Percentiles rank a stretch among this genome's conserved stretches.
Conservation (phyloP, 2,329 filamentous ascomycete species). For the Fusarium sp. region DNA sequence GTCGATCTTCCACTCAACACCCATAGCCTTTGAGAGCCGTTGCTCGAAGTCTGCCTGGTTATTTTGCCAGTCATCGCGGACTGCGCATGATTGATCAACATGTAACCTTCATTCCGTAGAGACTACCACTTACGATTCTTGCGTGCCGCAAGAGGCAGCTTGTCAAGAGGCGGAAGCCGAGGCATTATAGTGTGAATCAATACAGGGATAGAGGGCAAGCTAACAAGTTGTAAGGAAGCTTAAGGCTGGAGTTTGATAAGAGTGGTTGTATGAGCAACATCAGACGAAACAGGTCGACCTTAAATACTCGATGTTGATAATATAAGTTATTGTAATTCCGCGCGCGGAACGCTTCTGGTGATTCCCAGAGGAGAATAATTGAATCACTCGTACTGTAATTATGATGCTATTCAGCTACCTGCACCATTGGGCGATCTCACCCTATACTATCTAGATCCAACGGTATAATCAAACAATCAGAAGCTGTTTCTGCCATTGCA, state of each 20-base stretch:
- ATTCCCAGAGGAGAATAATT: too few relatives aligned
- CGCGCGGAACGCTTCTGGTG: rapidly evolving
- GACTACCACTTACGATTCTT: background rate
- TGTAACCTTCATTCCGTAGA: rapidly evolving
- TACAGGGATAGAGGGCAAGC: rapidly evolving
- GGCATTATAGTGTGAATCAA: rapidly evolving
- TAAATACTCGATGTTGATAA: rapidly evolving
- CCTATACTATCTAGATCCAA: background rate
- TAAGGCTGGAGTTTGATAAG: too few relatives aligned
- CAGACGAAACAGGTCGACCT: rapidly evolving
- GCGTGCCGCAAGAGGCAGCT: background rate
- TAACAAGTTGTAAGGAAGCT: too few relatives aligned
- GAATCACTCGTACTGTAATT: too few relatives aligned
- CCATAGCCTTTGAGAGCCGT: background rate
- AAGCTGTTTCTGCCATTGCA: background rate
- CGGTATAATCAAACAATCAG: rapidly evolving
- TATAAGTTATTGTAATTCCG: background rate
- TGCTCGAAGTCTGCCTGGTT: background rate
- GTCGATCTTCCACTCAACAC: background rate
- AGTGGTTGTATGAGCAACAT: too few relatives aligned
- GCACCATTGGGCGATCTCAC: background rate
- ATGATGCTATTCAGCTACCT: background rate
- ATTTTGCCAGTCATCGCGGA: background rate
- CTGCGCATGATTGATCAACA: rapidly evolving
- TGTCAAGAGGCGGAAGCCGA: background rate